Conservation (phyloP, 176 grass and related monocot species). For the Cenchrus fungigraminus region DNA sequence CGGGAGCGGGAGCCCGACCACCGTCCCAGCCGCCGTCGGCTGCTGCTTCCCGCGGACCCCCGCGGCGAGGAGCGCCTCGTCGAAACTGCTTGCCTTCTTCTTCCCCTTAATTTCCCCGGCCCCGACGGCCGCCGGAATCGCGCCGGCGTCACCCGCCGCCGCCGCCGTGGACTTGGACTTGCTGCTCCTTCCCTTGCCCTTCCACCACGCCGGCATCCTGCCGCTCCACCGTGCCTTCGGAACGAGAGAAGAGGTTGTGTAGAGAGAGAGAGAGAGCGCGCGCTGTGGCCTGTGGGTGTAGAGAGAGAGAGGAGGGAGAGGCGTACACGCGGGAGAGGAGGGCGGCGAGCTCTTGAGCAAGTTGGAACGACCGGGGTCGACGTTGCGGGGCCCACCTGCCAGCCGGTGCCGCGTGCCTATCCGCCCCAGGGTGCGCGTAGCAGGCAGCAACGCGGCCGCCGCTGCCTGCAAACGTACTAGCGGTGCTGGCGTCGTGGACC, state of each 20-base stretch:
- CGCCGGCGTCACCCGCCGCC: background rate
- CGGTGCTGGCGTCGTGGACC: background rate
- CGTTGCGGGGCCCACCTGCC: conserved; percentile 13
- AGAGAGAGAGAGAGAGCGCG: background rate
- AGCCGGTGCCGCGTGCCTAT: background rate
- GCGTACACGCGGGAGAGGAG: conserved; percentile 39
- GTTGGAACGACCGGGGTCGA: conserved; percentile 45
- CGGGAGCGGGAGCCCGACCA: conserved; percentile 55
- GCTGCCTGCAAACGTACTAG: conserved; percentile 28
- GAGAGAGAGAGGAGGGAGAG: conserved; percentile 6
- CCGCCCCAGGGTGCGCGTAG: background rate
- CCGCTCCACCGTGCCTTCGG: background rate
- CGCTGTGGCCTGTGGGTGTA: background rate
- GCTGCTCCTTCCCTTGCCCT: conserved; percentile 36
- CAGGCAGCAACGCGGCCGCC: background rate
- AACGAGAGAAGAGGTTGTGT: background rate
- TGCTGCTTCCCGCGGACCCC: background rate
- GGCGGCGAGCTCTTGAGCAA: conserved; percentile 11
- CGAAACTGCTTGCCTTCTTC: conserved; percentile 67
- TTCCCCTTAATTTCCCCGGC: background rate
- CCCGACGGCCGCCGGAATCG: background rate
- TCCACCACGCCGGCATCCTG: conserved; percentile 76
- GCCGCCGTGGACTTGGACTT: conserved; percentile 4
- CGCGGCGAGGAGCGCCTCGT: conserved; percentile 43
- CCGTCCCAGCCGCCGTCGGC: background rate